phyloP scores from a whole-genome alignment of 306 rosid genomes.

The Rosa multiflora region DNA sequence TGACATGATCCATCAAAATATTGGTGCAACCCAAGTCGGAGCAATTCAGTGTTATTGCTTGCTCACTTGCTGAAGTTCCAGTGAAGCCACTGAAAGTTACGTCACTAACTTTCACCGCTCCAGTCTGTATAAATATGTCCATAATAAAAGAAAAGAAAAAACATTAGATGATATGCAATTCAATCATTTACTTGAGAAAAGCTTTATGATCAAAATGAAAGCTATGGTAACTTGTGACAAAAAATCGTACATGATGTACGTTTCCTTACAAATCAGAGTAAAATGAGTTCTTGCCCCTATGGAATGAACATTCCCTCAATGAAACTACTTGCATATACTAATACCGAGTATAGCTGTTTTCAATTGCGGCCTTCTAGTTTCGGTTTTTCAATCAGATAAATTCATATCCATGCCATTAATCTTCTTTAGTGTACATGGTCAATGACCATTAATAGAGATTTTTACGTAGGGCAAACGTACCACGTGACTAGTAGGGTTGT shows the following conservation, averaged over 20 bases:
- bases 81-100: background rate
- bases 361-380: too few relatives aligned
- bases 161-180: background rate
- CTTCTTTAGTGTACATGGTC: too few relatives aligned
- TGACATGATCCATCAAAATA: background rate
- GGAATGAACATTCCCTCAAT: background rate
- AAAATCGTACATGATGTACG: too few relatives aligned
- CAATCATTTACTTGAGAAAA: background rate
- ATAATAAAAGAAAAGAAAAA: background rate
- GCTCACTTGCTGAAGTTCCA: constrained; percentile 4
- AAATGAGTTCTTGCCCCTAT: background rate
- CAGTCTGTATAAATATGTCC: background rate
- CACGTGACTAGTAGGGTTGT: too few relatives aligned
- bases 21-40: background rate
- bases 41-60: constrained; percentile 22
- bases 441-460: too few relatives aligned
- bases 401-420: too few relatives aligned
- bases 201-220: background rate
- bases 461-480: too few relatives aligned
- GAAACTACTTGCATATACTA: background rate
- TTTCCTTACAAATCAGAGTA: background rate
- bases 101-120: background rate
- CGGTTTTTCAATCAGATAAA: too few relatives aligned
- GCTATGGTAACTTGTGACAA: too few relatives aligned
- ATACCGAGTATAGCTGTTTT: too few relatives aligned